These are phyloP conservation scores for Naganishia liquefaciens DNA, from an alignment of 1,284 basidiomycete genomes.

Conservation along the genomic window DNA sequence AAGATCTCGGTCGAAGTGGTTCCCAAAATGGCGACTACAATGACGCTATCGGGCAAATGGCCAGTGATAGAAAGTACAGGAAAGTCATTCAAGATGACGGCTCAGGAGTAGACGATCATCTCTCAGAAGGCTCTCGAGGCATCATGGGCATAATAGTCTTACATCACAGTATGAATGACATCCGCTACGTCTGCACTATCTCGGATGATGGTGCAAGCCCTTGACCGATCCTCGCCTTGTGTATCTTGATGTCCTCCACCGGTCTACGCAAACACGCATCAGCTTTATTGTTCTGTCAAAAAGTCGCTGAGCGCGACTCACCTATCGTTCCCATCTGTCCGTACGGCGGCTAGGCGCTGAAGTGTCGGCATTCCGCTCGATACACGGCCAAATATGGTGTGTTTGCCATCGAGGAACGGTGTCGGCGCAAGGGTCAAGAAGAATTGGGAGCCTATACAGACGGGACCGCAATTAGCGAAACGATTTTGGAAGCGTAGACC, in stretches of 20 bases:
- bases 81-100: conserved; percentile 21
- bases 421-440: conserved; percentile 88
- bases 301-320: conserved; percentile 16
- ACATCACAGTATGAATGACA: background rate
- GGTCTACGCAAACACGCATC: conserved; percentile 36
- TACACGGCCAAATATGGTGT: conserved; percentile 87
- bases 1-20: conserved; percentile 83
- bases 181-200: conserved; percentile 16
- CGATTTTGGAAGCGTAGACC: too few species aligned
- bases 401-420: conserved; percentile 91
- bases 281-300: background rate
- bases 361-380: conserved; percentile 82
- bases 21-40: conserved; percentile 65
- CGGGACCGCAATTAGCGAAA: background rate
- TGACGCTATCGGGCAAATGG: conserved; percentile 65
- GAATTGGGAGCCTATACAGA: conserved; percentile 78
- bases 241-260: conserved; percentile 54
- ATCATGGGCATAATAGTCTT: background rate
- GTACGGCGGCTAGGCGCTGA: conserved; percentile 58
- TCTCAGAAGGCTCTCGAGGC: background rate
- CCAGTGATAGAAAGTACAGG: conserved; percentile 18
- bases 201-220: conserved; percentile 34
- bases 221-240: conserved; percentile 51
- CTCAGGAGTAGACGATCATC: background rate
- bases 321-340: conserved; percentile 52